Evolutionary conservation across 176 grass and related monocot genomes (phyloP).

Genomic region (Dactylis glomerata): DNA sequence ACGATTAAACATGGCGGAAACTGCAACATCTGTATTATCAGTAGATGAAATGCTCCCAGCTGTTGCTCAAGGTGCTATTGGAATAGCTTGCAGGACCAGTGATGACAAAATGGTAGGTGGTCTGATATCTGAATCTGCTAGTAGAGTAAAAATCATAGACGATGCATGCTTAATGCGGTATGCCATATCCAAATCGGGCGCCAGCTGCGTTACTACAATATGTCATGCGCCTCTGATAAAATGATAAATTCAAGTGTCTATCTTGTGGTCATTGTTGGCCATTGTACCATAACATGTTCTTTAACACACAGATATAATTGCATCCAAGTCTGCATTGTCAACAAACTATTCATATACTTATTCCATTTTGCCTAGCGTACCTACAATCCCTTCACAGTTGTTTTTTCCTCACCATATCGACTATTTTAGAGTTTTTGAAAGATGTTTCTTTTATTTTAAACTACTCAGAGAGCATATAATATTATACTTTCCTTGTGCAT

Average conservation of each 20-base stretch:
- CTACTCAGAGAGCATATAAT: not conserved
- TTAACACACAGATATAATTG: not conserved
- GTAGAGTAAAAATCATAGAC: constrained; percentile 7
- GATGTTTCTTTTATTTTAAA: not conserved
- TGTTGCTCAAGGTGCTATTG: constrained; percentile 98
- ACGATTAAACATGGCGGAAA: constrained; percentile 69
- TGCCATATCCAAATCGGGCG: constrained; percentile 2
- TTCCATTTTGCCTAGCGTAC: not conserved
- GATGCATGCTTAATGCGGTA: not conserved
- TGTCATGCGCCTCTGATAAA: not conserved
- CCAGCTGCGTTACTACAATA: not conserved
- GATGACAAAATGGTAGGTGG: constrained; percentile 93
- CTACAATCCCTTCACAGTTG: not conserved
- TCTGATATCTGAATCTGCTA: constrained; percentile 18
- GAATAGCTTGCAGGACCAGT: constrained; percentile 91
- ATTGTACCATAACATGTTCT: not conserved
- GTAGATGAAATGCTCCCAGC: constrained; percentile 98
- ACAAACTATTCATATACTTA: not conserved
- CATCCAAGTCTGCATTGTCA: not conserved
- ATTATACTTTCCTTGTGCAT: not conserved
- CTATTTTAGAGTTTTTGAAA: not conserved
- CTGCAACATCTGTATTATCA: constrained; percentile 69
- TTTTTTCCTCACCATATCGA: constrained; percentile 12
- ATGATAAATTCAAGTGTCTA: not conserved
- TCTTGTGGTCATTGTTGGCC: not conserved